phyloP scores from a whole-genome alignment of 2,329 filamentous ascomycete genomes.

The Phyllachora maydis region DNA sequence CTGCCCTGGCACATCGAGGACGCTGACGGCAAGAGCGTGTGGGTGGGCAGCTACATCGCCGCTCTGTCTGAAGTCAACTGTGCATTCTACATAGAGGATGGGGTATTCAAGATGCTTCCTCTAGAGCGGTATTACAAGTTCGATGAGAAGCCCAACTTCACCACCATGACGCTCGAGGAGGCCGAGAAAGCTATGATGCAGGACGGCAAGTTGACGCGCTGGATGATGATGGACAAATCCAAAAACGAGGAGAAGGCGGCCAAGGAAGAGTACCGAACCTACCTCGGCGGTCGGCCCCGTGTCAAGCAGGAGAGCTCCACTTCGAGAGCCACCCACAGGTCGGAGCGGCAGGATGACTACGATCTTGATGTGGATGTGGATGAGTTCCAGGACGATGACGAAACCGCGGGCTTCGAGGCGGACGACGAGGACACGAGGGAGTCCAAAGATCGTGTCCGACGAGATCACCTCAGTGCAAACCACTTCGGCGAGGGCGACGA shows the following conservation, averaged over 20 bases:
- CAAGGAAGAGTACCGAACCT: constrained; percentile 34
- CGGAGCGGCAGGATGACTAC: constrained; percentile 48
- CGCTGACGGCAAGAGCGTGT: constrained; percentile 85
- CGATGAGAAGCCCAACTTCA: constrained; percentile 58
- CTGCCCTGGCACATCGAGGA: constrained; percentile 95
- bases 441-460: constrained; percentile 50
- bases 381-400: constrained; percentile 78
- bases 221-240: constrained; percentile 53
- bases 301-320: constrained; percentile 52
- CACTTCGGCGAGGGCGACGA: constrained; percentile 55
- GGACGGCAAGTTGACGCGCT: constrained; percentile 51
- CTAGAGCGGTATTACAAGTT: constrained; percentile 94
- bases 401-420: constrained; percentile 51
- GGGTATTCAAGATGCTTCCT: constrained; percentile 66
- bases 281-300: constrained; percentile 29
- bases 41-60: constrained; percentile 80
- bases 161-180: constrained; percentile 60
- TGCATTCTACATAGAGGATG: constrained; percentile 50
- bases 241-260: constrained; percentile 35
- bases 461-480: constrained; percentile 73
- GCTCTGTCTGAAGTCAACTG: constrained; percentile 74
- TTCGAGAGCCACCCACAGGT: constrained; percentile 36
- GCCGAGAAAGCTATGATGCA: constrained; percentile 70
- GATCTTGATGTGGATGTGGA: constrained; percentile 47
- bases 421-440: constrained; percentile 68